Evolutionary conservation across 2,329 filamentous ascomycete species (phyloP).

Genomic region (Fusarium nematophilum): DNA sequence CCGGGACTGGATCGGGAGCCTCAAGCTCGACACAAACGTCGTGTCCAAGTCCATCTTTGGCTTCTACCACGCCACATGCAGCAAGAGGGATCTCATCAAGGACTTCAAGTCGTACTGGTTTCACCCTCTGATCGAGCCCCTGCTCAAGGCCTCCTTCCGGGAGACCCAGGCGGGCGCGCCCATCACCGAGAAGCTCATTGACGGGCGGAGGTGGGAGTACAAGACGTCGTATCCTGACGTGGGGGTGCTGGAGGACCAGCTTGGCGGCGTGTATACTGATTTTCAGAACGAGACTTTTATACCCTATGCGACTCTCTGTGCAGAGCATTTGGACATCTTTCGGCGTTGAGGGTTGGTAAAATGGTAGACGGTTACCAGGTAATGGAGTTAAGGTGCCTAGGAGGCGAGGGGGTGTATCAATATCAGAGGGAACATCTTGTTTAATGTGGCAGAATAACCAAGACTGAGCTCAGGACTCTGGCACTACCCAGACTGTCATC

Average conservation of each 20-base stretch:
- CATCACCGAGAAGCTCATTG: conserved; percentile 44
- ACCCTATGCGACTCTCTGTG: conserved; percentile 21
- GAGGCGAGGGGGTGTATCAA: too few relatives aligned
- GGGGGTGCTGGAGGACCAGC: conserved; percentile 10
- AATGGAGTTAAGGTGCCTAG: too few relatives aligned
- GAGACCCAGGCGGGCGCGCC: conserved; percentile 37
- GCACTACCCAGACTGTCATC: too few relatives aligned
- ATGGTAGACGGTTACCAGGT: neutral
- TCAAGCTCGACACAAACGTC: conserved; percentile 26
- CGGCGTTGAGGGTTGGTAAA: neutral
- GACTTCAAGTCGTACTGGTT: conserved; percentile 54
- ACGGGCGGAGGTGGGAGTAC: conserved; percentile 47
- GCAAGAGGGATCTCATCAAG: conserved; percentile 47
- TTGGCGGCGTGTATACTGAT: conserved; percentile 38
- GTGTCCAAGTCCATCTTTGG: conserved; percentile 51
- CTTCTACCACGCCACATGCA: conserved; percentile 54
- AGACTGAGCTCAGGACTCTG: too few relatives aligned
- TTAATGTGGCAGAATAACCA: too few relatives aligned
- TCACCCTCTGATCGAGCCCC: conserved; percentile 47
- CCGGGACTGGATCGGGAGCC: conserved; percentile 25
- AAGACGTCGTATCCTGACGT: conserved; percentile 24
- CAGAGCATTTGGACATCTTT: conserved; percentile 12
- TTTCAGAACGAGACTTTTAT: conserved; percentile 27
- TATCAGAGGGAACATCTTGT: too few relatives aligned
- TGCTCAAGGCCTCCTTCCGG: conserved; percentile 46